phyloP scores from a whole-genome alignment of 441 rosid species.

The Pelargonium cotyledonis region DNA sequence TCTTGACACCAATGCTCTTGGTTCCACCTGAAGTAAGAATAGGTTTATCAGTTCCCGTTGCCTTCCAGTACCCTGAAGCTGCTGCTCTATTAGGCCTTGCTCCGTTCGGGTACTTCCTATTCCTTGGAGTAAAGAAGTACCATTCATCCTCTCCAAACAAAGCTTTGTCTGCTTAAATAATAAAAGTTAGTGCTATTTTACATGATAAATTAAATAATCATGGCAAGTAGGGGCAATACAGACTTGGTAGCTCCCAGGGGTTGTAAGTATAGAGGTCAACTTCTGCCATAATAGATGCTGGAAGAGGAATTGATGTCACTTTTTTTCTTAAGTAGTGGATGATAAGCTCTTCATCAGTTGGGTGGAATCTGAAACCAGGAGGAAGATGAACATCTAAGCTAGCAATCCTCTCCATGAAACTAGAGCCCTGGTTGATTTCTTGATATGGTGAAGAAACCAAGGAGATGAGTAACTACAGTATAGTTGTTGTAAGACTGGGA shows the following conservation, averaged over 20 bases:
- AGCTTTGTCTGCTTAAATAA: slow-evolving; percentile 30
- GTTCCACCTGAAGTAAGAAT: too few species aligned
- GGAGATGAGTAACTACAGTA: slow-evolving; percentile 9
- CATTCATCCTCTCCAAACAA: slow-evolving; percentile 48
- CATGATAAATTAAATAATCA: neutral
- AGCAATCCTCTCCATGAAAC: slow-evolving; percentile 27
- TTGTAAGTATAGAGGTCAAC: slow-evolving; percentile 38
- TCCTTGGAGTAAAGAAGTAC: slow-evolving; percentile 49
- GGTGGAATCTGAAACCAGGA: slow-evolving; percentile 52
- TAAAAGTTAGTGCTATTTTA: neutral
- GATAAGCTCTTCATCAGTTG: slow-evolving; percentile 47
- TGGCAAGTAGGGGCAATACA: neutral
- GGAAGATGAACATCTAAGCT: slow-evolving; percentile 32
- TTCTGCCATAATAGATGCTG: slow-evolving; percentile 41
- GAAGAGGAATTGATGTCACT: slow-evolving; percentile 34
- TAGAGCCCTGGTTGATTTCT: slow-evolving; percentile 9
- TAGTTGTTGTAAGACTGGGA: slow-evolving; percentile 7
- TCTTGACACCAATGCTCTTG: slow-evolving; percentile 9
- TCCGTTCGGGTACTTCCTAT: slow-evolving; percentile 50
- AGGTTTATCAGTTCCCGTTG: too few species aligned
- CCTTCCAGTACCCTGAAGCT: too few species aligned
- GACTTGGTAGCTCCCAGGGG: slow-evolving; percentile 60
- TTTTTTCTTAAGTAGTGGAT: slow-evolving; percentile 36
- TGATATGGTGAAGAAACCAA: slow-evolving; percentile 8
- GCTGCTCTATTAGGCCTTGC: slow-evolving; percentile 47